Percentiles rank a stretch among this genome's conserved stretches.
These are phyloP conservation scores for Stentor coeruleus DNA, from an alignment of 73 alveolate species.

Conservation along the genomic window DNA sequence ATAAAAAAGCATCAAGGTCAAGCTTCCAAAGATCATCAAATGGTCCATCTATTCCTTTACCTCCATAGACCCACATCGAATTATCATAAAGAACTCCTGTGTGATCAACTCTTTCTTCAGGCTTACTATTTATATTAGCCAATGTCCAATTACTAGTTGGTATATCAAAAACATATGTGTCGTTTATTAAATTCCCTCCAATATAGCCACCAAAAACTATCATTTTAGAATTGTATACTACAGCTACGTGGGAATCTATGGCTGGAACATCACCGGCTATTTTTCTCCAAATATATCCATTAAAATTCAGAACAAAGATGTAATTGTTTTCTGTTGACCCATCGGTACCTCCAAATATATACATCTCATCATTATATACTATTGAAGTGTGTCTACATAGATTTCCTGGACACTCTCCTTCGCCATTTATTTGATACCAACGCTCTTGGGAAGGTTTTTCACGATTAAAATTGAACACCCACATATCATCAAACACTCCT, in stretches of 20 bases:
- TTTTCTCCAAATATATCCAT: background rate
- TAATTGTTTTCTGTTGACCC: background rate
- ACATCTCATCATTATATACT: background rate
- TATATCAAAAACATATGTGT: conserved; percentile 31
- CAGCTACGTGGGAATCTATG: conserved; percentile 53
- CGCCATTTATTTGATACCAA: background rate
- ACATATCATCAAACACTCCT: conserved; percentile 21
- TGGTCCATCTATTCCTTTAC: conserved; percentile 36
- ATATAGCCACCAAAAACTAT: conserved; percentile 66
- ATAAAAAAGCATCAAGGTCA: background rate
- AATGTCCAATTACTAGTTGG: conserved; percentile 42
- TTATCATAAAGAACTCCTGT: conserved; percentile 35
- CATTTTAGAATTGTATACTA: conserved; percentile 34
- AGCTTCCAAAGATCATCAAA: background rate
- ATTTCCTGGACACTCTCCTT: background rate
- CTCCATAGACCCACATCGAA: conserved; percentile 57
- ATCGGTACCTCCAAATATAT: conserved; percentile 5
- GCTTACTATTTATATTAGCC: conserved; percentile 12
- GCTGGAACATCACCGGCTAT: background rate
- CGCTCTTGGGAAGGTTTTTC: background rate
- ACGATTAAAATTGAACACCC: conserved; percentile 4
- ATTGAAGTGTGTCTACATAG: conserved; percentile 14
- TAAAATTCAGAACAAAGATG: background rate
- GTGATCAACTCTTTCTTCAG: conserved; percentile 57
- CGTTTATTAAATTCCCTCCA: conserved; percentile 39